Evolutionary conservation across 148 eudicot species (phyloP).

Genomic region (Dysphania ambrosioides): DNA sequence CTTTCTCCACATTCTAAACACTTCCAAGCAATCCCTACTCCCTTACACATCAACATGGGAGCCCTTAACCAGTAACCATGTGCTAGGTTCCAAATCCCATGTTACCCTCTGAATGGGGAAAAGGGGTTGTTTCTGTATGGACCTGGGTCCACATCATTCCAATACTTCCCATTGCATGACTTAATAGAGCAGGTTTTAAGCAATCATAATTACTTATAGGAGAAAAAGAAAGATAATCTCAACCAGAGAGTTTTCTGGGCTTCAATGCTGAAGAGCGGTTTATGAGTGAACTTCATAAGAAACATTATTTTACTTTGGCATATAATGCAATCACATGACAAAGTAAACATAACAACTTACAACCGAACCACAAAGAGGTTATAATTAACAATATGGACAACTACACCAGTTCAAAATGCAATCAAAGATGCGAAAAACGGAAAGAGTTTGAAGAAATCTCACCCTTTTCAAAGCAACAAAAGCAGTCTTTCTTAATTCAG

Average conservation of each 20-base stretch:
- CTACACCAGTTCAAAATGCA: not conserved
- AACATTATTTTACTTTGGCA: no score
- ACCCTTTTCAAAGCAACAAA: conserved; percentile 77
- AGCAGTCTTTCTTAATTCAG: conserved; percentile 57
- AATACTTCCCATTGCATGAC: not conserved
- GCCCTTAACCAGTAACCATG: not conserved
- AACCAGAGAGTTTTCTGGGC: not conserved
- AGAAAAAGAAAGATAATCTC: not conserved
- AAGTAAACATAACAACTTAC: not conserved
- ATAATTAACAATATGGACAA: conserved; percentile 8
- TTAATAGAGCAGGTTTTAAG: not conserved
- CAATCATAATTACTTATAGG: not conserved
- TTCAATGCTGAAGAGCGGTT: not conserved
- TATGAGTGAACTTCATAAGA: not conserved
- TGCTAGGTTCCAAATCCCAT: not conserved
- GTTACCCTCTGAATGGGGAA: not conserved
- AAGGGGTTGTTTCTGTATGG: not conserved
- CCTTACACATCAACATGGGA: no score
- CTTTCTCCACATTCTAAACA: no score
- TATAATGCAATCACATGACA: not conserved
- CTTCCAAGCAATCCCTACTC: no score
- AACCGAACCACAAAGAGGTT: not conserved
- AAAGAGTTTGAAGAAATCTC: conserved; percentile 16
- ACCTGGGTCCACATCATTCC: not conserved
- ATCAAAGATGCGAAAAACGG: not conserved